A percentile compares a stretch with the other conserved stretches of the same genome.
Evolutionary conservation across 1,284 basidiomycete genomes (phyloP).

Genomic region (Phellopilus nigrolimitatus): DNA sequence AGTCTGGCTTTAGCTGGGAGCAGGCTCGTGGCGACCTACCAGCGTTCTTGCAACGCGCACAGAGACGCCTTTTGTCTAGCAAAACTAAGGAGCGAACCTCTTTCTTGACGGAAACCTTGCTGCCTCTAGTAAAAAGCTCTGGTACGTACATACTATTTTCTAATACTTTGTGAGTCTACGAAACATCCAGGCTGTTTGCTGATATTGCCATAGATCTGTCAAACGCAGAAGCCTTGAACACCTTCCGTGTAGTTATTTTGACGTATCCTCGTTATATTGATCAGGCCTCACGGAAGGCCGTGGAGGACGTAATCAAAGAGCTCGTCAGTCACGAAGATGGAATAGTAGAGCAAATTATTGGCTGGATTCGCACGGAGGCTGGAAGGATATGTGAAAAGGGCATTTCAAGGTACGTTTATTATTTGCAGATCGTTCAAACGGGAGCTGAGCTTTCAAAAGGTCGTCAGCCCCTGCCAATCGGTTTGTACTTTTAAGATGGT

Average conservation of each 20-base stretch:
- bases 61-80: slow-evolving; percentile 42
- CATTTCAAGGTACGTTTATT: slow-evolving; percentile 45
- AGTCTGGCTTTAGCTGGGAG: slow-evolving; percentile 37
- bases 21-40: slow-evolving; percentile 55
- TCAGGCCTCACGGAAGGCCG: slow-evolving; percentile 60
- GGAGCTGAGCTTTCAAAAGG: slow-evolving; percentile 34
- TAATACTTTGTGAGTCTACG: background rate
- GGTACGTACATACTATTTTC: slow-evolving; percentile 45
- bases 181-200: slow-evolving; percentile 3
- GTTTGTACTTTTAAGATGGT: slow-evolving; percentile 73
- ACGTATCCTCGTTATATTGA: slow-evolving; percentile 80
- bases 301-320: slow-evolving; percentile 59
- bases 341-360: slow-evolving; percentile 1
- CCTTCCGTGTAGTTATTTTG: slow-evolving; percentile 67
- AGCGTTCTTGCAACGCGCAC: slow-evolving; percentile 48
- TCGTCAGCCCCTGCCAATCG: slow-evolving; percentile 59
- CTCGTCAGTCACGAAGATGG: slow-evolving; percentile 40
- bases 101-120: slow-evolving; percentile 59
- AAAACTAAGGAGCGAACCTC: slow-evolving; percentile 50
- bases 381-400: slow-evolving; percentile 36
- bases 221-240: slow-evolving; percentile 59
- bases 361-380: slow-evolving; percentile 15
- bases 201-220: slow-evolving; percentile 47
- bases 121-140: slow-evolving; percentile 53
- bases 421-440: slow-evolving; percentile 46